These are phyloP conservation scores for Boletus rubroflammeus DNA, from an alignment of 768 basidiomycete species.

Conservation along the genomic window DNA sequence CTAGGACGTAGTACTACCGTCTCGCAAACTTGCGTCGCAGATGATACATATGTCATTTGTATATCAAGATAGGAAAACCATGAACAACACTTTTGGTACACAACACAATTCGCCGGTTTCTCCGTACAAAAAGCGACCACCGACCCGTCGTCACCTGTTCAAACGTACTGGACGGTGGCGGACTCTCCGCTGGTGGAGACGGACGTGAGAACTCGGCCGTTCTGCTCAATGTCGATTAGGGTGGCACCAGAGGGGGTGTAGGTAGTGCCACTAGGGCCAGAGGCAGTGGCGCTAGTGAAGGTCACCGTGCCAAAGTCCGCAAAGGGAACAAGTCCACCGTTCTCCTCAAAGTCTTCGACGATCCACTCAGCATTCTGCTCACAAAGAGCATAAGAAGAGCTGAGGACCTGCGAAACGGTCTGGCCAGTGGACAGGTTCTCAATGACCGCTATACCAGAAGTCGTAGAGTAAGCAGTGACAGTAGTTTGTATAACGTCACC, in stretches of 20 bases:
- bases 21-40: not conserved
- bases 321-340: conserved; percentile 3
- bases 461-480: conserved; percentile 18
- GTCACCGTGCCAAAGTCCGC: conserved; percentile 8
- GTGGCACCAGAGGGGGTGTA: not conserved
- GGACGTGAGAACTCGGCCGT: not conserved
- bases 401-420: conserved; percentile 1
- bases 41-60: too few species aligned
- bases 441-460: conserved; percentile 14
- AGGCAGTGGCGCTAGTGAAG: not conserved
- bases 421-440: conserved; percentile 19
- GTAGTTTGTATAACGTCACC: conserved; percentile 17
- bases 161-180: not conserved
- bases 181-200: not conserved
- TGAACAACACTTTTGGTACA: not conserved
- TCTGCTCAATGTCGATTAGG: not conserved
- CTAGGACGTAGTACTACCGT: not conserved
- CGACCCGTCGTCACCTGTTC: not conserved
- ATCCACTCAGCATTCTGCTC: conserved; percentile 22
- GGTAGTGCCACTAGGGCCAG: not conserved
- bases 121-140: not conserved
- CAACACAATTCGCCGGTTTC: not conserved
- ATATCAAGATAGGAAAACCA: not conserved
- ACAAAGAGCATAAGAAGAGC: conserved; percentile 17
- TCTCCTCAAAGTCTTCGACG: conserved; percentile 17